Base-by-base conservation (phyloP, 768 basidiomycete species). In the Tremella fuciformis region DNA sequence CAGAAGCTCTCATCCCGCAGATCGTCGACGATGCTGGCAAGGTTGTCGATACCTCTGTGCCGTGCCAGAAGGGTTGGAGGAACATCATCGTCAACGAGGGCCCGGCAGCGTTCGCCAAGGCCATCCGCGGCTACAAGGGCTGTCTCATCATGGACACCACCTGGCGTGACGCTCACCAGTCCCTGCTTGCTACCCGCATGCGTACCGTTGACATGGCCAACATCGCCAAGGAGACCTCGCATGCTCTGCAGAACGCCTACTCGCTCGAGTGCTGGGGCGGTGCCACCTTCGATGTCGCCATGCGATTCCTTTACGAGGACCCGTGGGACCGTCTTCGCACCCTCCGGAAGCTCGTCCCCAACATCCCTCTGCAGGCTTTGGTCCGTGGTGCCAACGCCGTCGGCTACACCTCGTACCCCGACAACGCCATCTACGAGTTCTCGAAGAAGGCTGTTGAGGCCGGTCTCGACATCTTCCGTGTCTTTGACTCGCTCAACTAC, bases 381-480 rank as follows among this genome's bases (percentile, higher is more conserved):
- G 92, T 99, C 54, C 91, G 96, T 78, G 96, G 96, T 68, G 96
- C 96, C 57, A 99, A 99, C 74, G 94, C 94, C 69, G 96, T 99
- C 58, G 96, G 96, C 26, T 99, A 98, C 79, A 98, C 96, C 2
- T 89, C 90, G 70, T 98, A 98, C 79, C 93, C 96, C 25, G 93
- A 98, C 77, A 99, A 99, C 70, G 94, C 90, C 58, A 97, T 99
- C 78, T 99, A 99, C 79, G 96, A 96, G 78, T 99, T 99, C 81
- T 96, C 90, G 61, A 94, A 93, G 82, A 94, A 94, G 77, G 96
- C 96, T 21, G 94, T 99, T n/a, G 92, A 98, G 80, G 96, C 97
- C 69, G 96, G 96, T 74, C 84, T 98, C 50, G 96, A 99, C 79
- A 99, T 99, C 76, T 99, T 99, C 89, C 85, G 96, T 73, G 91